phyloP scores from a whole-genome alignment of 2,329 filamentous ascomycete species.

The Hymenoscyphus repandus region DNA sequence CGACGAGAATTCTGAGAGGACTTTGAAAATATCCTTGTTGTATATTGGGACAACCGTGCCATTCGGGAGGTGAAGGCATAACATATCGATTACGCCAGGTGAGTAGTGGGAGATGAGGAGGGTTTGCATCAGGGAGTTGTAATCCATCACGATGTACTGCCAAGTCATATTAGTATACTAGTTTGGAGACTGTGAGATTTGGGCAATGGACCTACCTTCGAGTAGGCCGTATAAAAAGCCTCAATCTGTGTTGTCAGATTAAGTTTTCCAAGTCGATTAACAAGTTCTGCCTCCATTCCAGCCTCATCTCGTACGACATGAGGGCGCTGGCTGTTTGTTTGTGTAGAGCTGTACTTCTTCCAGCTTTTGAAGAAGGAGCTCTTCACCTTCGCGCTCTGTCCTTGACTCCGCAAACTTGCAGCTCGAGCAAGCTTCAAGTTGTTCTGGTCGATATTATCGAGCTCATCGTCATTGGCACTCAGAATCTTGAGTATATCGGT shows the following conservation, averaged over 20 bases:
- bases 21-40: slow-evolving; percentile 48
- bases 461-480: slow-evolving; percentile 33
- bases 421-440: slow-evolving; percentile 11
- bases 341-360: slow-evolving; percentile 15
- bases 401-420: slow-evolving; percentile 15
- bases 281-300: slow-evolving; percentile 38
- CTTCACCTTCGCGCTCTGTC: slow-evolving; percentile 5
- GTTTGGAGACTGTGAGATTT: not conserved
- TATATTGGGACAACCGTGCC: slow-evolving; percentile 34
- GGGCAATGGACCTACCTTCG: slow-evolving; percentile 30
- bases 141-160: slow-evolving; percentile 37
- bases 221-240: slow-evolving; percentile 39
- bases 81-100: slow-evolving; percentile 40
- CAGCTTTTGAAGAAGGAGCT: slow-evolving; percentile 27
- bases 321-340: not conserved
- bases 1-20: slow-evolving; percentile 41
- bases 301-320: slow-evolving; percentile 25
- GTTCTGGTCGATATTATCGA: slow-evolving; percentile 23
- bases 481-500: slow-evolving; percentile 48
- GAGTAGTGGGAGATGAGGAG: slow-evolving; percentile 44
- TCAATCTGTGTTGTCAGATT: slow-evolving; percentile 35
- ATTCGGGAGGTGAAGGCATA: slow-evolving; percentile 37
- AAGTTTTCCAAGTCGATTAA: slow-evolving; percentile 33
- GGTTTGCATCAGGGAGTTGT: slow-evolving; percentile 21
- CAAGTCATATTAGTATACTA: not conserved